These are phyloP conservation scores for Xylariales sp. DNA, from an alignment of 2,329 filamentous ascomycete genomes.

Conservation along the genomic window DNA sequence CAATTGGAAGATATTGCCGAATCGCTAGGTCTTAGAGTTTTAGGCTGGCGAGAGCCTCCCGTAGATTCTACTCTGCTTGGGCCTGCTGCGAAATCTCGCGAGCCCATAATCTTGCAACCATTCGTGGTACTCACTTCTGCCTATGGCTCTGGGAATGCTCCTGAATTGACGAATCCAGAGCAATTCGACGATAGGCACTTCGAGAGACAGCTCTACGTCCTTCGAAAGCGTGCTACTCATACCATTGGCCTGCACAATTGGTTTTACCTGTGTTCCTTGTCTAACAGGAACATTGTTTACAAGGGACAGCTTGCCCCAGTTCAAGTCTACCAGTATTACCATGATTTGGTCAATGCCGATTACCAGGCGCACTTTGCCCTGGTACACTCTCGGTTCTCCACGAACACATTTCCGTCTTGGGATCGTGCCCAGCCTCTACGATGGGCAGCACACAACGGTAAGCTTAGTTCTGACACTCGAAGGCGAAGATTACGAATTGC, in stretches of 20 bases:
- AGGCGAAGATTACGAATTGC: slow-evolving; percentile 18
- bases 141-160: slow-evolving; percentile 77
- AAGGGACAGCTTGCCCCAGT: slow-evolving; percentile 93
- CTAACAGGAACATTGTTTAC: slow-evolving; percentile 98
- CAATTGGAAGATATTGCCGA: slow-evolving; percentile 93
- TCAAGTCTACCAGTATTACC: slow-evolving; percentile 97
- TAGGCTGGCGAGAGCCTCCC: slow-evolving; percentile 95
- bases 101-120: slow-evolving; percentile 92
- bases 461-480: too few relatives aligned
- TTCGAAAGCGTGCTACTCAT: slow-evolving; percentile 92
- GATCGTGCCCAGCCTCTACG: slow-evolving; percentile 92
- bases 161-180: slow-evolving; percentile 71
- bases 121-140: slow-evolving; percentile 85
- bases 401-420: slow-evolving; percentile 98
- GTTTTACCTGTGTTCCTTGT: slow-evolving; percentile 97
- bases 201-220: slow-evolving; percentile 88
- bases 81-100: slow-evolving; percentile 85
- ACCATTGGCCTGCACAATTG: slow-evolving; percentile 94
- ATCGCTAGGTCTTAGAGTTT: slow-evolving; percentile 78
- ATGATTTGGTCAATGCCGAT: slow-evolving; percentile 93
- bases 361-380: slow-evolving; percentile 96
- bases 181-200: slow-evolving; percentile 81
- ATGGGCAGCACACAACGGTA: slow-evolving; percentile 96
- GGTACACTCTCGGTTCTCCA: slow-evolving; percentile 95
- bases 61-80: slow-evolving; percentile 90